Evolutionary conservation across 169 alveolate species (phyloP).

Genomic region (Toxoplasma gondii): DNA sequence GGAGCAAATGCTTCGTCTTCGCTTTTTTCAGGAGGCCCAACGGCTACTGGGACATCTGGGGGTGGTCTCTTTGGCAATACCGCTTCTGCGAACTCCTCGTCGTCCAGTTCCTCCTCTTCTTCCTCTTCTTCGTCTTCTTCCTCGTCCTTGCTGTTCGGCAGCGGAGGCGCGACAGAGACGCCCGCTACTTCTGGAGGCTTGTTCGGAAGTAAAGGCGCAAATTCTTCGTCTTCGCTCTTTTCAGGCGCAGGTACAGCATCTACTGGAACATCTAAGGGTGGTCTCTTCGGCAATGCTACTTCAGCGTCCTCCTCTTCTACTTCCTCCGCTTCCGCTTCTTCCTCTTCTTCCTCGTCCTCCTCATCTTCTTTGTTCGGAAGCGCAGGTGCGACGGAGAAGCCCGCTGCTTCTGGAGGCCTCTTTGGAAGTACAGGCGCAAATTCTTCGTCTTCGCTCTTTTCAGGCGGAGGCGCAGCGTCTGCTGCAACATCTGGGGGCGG

Average conservation of each 20-base stretch:
- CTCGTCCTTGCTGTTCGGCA: neutral
- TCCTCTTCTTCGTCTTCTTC: neutral
- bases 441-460: neutral
- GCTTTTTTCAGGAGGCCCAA: neutral
- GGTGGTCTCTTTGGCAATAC: neutral
- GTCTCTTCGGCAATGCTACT: neutral
- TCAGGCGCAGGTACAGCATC: neutral
- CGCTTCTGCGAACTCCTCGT: neutral
- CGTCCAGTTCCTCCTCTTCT: neutral
- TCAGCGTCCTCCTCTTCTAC: neutral
- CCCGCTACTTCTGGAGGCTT: neutral
- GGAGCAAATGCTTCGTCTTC: neutral
- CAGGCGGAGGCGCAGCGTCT: neutral
- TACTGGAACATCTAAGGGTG: neutral
- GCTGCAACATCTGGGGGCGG: neutral
- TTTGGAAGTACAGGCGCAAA: neutral
- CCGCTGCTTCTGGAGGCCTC: neutral
- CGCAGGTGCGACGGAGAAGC: neutral
- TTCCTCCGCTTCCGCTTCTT: neutral
- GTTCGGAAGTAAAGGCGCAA: neutral
- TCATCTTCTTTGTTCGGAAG: neutral
- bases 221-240: neutral
- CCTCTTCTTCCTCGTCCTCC: neutral
- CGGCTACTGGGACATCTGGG: neutral
- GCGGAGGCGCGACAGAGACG: neutral